Percentiles rank a stretch among this genome's conserved stretches.
Conservation (phyloP, 805 yeast species). For the Blastobotrys americana region DNA sequence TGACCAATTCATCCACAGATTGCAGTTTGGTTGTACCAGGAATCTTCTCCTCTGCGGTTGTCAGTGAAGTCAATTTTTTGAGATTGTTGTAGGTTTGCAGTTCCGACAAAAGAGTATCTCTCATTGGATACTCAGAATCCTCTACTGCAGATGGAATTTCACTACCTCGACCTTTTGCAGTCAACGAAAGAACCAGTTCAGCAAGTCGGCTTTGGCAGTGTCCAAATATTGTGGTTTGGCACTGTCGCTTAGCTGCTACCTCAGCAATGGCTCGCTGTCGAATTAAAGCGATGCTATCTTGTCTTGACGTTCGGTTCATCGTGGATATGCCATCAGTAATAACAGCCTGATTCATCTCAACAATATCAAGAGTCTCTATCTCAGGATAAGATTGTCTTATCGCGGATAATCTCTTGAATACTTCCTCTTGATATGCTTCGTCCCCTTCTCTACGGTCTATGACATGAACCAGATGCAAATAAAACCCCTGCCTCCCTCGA, state of each 20-base stretch:
- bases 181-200: conserved; percentile 65
- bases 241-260: conserved; percentile 39
- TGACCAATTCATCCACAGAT: conserved; percentile 74
- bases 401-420: conserved; percentile 16
- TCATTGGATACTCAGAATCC: conserved; percentile 52
- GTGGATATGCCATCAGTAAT: conserved; percentile 3
- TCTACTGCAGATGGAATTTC: conserved; percentile 22
- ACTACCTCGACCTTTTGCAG: conserved; percentile 83
- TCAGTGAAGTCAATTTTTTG: conserved; percentile 33
- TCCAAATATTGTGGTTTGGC: conserved; percentile 61
- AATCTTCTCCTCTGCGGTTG: conserved; percentile 19
- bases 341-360: conserved; percentile 5
- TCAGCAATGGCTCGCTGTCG: conserved; percentile 40
- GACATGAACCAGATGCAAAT: conserved; percentile 44
- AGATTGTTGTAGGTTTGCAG: conserved; percentile 48
- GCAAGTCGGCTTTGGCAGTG: conserved; percentile 81
- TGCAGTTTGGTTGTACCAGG: conserved; percentile 55
- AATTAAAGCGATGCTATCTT: conserved; percentile 51
- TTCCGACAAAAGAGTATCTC: conserved; percentile 70
- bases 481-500: conserved; percentile 63
- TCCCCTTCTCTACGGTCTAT: conserved; percentile 24
- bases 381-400: conserved; percentile 28
- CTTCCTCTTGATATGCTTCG: conserved; percentile 8
- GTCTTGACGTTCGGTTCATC: conserved; percentile 45
- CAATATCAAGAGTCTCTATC: conserved; percentile 2